phyloP scores from a whole-genome alignment of 2,329 filamentous ascomycete species.

The Cadophora gregata region DNA sequence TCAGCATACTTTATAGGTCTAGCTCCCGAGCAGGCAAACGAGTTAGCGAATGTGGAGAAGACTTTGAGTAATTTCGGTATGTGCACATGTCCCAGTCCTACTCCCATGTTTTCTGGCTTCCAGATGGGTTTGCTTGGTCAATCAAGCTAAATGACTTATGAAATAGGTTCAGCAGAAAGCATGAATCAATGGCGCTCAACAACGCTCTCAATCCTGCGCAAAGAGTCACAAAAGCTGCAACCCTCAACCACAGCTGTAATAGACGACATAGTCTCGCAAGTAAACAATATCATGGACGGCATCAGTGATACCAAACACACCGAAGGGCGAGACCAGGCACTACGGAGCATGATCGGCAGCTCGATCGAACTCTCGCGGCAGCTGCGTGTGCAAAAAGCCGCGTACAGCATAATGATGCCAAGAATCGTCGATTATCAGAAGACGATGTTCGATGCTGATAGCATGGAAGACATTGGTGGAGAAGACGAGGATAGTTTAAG shows the following conservation, averaged over 20 bases:
- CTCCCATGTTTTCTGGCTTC: background rate
- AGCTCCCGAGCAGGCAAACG: constrained; percentile 56
- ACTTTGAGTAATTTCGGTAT: constrained; percentile 38
- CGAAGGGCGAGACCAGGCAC: constrained; percentile 56
- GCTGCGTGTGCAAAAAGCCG: constrained; percentile 63
- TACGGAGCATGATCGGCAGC: constrained; percentile 58
- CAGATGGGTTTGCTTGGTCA: background rate
- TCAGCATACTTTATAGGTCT: constrained; percentile 68
- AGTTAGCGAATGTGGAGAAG: constrained; percentile 49
- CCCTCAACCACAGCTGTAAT: constrained; percentile 52
- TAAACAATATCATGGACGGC: constrained; percentile 56
- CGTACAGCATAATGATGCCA: constrained; percentile 62
- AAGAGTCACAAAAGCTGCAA: constrained; percentile 56
- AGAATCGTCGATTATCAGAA: constrained; percentile 56
- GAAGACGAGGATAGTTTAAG: constrained; percentile 61
- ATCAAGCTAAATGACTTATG: constrained; percentile 9
- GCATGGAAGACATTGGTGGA: constrained; percentile 71
- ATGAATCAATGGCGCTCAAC: constrained; percentile 71
- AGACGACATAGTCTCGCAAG: constrained; percentile 52
- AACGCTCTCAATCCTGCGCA: constrained; percentile 65
- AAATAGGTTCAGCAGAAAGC: constrained; percentile 53
- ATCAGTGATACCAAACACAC: constrained; percentile 47
- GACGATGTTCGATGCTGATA: constrained; percentile 60
- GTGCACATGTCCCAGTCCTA: background rate
- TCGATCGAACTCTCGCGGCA: constrained; percentile 62